Base-by-base conservation (phyloP, 805 yeast species). In the Torulaspora delbrueckii region DNA sequence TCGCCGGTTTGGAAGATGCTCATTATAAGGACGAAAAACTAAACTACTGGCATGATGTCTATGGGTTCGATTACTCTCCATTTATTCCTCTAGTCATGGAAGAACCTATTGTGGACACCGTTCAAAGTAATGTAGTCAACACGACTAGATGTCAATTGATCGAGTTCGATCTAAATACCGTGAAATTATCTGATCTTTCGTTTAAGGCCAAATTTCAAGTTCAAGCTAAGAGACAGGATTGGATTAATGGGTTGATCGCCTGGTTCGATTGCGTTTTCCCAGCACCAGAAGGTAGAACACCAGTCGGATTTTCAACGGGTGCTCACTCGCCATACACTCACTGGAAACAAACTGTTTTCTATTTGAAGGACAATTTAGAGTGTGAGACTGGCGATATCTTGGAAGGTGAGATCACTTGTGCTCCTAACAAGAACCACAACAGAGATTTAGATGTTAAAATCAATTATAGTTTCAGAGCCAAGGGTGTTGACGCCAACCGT, bases 311-410 rank as follows among this genome's bases (percentile, higher is more conserved):
- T 64, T 83, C 93, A 16, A 95, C 99, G 10, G 98, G 98, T 19
- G 96, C 99, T 28, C 89, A 85, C 69, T 82, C 89, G 39, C 79
- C 81, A 56, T 89, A 90, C 74, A 93, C 99, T 12, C 99, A 93
- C 72, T 93, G 99, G 99, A 95, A 93, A 68, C 99, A 93, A 72
- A 86, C 96, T 14, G 95, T 93, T 1, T 89, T 95, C 70, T 95
- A 93, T 68, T 75, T 91, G 60, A 81, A 77, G 56, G 86, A 87
- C 58, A 95, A 86, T 24, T 68, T 91, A 53, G 86, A 81, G 59
- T 70, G 85, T 51, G 82, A 82, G 61, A 72, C 74, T 55, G 96
- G 91, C 47, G 99, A 93, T 59, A 60, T 65, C 33, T 73, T 95
- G 54, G 75, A 76, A 47, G 93, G 98, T 37, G 70, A 71, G 25